Evolutionary conservation across 495 filamentous ascomycete genomes (phyloP).

Genomic region (Aspergillus leporis): DNA sequence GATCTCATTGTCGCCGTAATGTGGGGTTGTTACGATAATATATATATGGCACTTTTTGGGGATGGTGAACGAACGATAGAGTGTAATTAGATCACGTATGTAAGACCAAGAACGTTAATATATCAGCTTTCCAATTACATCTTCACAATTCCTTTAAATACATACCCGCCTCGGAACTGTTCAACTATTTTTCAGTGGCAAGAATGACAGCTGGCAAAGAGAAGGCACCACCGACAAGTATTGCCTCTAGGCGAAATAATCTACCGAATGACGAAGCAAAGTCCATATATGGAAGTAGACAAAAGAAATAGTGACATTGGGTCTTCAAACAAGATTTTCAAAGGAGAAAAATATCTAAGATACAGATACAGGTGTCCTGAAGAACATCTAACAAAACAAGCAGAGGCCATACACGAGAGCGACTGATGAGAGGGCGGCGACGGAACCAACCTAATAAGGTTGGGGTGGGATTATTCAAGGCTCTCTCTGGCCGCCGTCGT

Average conservation of each 20-base stretch:
- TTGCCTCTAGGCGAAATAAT: neutral
- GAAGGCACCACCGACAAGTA: neutral
- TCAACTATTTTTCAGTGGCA: neutral
- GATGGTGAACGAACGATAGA: conserved; percentile 79
- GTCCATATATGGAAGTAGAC: conserved; percentile 23
- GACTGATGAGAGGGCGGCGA: conserved; percentile 32
- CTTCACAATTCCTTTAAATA: neutral
- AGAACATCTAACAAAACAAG: conserved; percentile 49
- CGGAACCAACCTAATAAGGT: conserved; percentile 27
- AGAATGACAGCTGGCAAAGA: neutral
- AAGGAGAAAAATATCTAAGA: conserved; percentile 49
- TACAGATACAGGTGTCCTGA: conserved; percentile 52
- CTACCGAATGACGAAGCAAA: neutral
- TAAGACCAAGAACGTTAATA: neutral
- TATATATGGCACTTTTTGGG: conserved; percentile 70
- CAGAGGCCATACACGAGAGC: conserved; percentile 36
- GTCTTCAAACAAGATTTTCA: conserved; percentile 42
- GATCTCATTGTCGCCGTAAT: conserved; percentile 52
- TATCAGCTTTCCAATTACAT: conserved; percentile 3
- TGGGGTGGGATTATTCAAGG: conserved; percentile 34
- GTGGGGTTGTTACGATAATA: conserved; percentile 75
- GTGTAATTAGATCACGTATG: neutral
- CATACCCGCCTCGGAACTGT: neutral
- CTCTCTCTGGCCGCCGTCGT: conserved; percentile 29
- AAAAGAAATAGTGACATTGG: conserved; percentile 43